These are phyloP conservation scores for Melampsora occidentalis DNA, from an alignment of 1,284 basidiomycete genomes.

Conservation along the genomic window DNA sequence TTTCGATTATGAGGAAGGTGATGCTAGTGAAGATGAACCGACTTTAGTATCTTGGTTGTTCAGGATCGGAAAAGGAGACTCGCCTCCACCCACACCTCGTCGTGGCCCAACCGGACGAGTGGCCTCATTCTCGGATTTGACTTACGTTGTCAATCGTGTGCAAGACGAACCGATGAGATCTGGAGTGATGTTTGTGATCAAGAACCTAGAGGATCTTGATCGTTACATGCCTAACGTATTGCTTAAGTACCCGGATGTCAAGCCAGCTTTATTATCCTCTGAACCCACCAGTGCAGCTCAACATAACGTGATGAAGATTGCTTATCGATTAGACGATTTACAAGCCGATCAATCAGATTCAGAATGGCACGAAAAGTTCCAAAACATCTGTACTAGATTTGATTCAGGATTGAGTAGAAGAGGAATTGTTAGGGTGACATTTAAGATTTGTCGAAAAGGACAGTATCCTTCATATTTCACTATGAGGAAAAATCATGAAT, in stretches of 20 bases:
- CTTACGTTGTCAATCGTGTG: slow-evolving; percentile 75
- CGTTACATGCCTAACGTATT: slow-evolving; percentile 61
- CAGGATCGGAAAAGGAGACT: slow-evolving; percentile 69
- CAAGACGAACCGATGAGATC: slow-evolving; percentile 81
- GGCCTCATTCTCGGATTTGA: slow-evolving; percentile 88
- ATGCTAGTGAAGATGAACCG: slow-evolving; percentile 73
- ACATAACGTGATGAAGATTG: slow-evolving; percentile 90
- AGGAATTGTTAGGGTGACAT: slow-evolving; percentile 86
- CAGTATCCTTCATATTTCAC: slow-evolving; percentile 96
- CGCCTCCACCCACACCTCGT: slow-evolving; percentile 64
- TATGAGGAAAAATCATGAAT: slow-evolving; percentile 66
- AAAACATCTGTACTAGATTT: slow-evolving; percentile 71
- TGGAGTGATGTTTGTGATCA: slow-evolving; percentile 85
- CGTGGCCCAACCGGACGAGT: slow-evolving; percentile 57
- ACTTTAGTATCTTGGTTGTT: slow-evolving; percentile 86
- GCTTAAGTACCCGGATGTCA: slow-evolving; percentile 48
- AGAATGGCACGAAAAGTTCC: slow-evolving; percentile 73
- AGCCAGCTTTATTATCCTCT: slow-evolving; percentile 51
- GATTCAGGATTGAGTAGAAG: slow-evolving; percentile 65
- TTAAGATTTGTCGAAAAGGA: slow-evolving; percentile 84
- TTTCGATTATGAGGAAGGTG: slow-evolving; percentile 88
- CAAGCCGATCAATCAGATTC: slow-evolving; percentile 73
- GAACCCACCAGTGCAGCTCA: slow-evolving; percentile 70
- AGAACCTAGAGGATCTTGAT: slow-evolving; percentile 67
- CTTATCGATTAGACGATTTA: slow-evolving; percentile 75